These are phyloP conservation scores for Baudoinia panamericana DNA, from an alignment of 495 filamentous ascomycete species.

Conservation along the genomic window DNA sequence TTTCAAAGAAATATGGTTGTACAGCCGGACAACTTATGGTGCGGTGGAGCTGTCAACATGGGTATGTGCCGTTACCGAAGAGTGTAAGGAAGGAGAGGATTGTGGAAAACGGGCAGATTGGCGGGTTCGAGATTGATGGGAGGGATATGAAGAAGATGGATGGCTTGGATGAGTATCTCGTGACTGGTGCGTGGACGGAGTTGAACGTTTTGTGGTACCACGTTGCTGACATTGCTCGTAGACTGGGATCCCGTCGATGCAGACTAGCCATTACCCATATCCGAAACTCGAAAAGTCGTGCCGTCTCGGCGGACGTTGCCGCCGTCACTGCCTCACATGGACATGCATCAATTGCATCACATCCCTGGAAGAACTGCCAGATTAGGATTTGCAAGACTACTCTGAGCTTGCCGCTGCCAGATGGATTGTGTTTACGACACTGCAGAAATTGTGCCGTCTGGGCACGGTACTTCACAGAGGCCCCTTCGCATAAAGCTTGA, in stretches of 20 bases:
- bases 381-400: too few species aligned
- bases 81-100: slow-evolving; percentile 51
- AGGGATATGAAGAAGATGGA: slow-evolving; percentile 54
- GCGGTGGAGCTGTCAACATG: slow-evolving; percentile 58
- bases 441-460: too few species aligned
- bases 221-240: neutral
- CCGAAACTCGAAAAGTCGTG: neutral
- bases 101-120: slow-evolving; percentile 51
- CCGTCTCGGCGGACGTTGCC: neutral
- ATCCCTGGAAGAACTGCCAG: too few species aligned
- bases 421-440: too few species aligned
- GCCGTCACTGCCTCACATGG: too few species aligned
- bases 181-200: slow-evolving; percentile 39
- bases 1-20: slow-evolving; percentile 45
- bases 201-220: neutral
- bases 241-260: slow-evolving; percentile 16
- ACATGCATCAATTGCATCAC: too few species aligned
- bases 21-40: slow-evolving; percentile 51
- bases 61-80: slow-evolving; percentile 63
- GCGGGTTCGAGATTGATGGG: slow-evolving; percentile 47
- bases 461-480: too few species aligned
- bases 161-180: slow-evolving; percentile 51
- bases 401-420: too few species aligned
- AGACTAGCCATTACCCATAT: slow-evolving; percentile 4
- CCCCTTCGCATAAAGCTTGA: too few species aligned